Percentiles rank a stretch among this genome's conserved stretches.
phyloP scores from a whole-genome alignment of 345 rosid species.

The Citropsis articulata region DNA sequence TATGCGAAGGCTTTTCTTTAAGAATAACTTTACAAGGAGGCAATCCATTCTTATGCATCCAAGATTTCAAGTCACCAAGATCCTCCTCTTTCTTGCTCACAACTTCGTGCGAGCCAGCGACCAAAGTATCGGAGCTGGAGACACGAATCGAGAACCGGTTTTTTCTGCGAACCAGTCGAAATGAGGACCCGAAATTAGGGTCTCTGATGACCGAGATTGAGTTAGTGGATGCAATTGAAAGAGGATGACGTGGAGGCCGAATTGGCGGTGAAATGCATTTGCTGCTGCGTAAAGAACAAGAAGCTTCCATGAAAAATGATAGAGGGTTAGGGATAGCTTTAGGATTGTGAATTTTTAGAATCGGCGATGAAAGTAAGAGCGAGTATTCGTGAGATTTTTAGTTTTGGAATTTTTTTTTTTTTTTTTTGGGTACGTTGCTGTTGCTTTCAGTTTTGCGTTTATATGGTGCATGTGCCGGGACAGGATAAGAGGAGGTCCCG shows the following conservation, averaged over 20 bases:
- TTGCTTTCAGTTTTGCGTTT: background rate
- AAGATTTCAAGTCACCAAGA: constrained; percentile 62
- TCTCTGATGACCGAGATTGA: constrained; percentile 26
- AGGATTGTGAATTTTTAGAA: background rate
- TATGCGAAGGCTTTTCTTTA: constrained; percentile 69
- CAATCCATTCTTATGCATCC: constrained; percentile 91
- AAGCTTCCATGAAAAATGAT: constrained; percentile 32
- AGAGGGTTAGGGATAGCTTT: background rate
- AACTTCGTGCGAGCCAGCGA: constrained; percentile 47
- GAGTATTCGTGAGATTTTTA: background rate
- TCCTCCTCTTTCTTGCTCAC: constrained; percentile 54
- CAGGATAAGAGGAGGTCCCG: background rate
- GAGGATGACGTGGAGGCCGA: constrained; percentile 23
- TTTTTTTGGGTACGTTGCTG: background rate
- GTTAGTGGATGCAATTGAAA: constrained; percentile 20
- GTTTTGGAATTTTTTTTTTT: background rate
- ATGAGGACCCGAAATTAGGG: constrained; percentile 26
- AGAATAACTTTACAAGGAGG: constrained; percentile 86
- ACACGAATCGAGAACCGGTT: constrained; percentile 30
- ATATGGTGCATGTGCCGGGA: background rate
- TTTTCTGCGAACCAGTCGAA: constrained; percentile 29
- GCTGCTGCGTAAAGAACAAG: constrained; percentile 30
- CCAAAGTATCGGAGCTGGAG: constrained; percentile 63
- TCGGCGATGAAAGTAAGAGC: background rate
- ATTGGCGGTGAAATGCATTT: constrained; percentile 46